Evolutionary conservation across 2,329 filamentous ascomycete genomes (phyloP).

Genomic region (Lecanosticta acicola): DNA sequence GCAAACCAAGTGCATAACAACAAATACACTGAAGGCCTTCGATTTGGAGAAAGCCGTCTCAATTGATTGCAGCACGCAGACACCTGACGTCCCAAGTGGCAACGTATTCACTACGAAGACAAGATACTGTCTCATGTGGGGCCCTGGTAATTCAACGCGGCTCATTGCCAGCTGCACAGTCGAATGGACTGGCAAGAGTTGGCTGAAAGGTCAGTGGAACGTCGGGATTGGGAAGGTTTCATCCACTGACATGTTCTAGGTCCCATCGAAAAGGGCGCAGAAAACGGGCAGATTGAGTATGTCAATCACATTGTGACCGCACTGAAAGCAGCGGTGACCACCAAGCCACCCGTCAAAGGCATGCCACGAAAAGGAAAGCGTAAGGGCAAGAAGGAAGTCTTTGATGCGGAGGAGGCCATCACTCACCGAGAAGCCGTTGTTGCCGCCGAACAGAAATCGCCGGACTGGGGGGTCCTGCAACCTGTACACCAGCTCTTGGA

Average conservation of each 20-base stretch:
- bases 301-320: slow-evolving; percentile 72
- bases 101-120: slow-evolving; percentile 91
- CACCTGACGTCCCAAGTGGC: slow-evolving; percentile 89
- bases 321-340: slow-evolving; percentile 66
- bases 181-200: slow-evolving; percentile 97
- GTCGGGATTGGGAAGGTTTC: too few species aligned
- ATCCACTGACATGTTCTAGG: slow-evolving; percentile 47
- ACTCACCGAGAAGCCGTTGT: slow-evolving; percentile 30
- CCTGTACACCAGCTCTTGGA: slow-evolving; percentile 65
- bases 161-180: slow-evolving; percentile 83
- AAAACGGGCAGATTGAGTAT: slow-evolving; percentile 79
- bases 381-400: slow-evolving; percentile 47
- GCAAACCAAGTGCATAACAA: slow-evolving; percentile 90
- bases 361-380: slow-evolving; percentile 44
- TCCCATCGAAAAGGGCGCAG: slow-evolving; percentile 92
- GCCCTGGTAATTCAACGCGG: slow-evolving; percentile 75
- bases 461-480: slow-evolving; percentile 75
- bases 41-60: slow-evolving; percentile 84
- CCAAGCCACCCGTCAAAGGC: slow-evolving; percentile 52
- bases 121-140: slow-evolving; percentile 91
- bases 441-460: slow-evolving; percentile 30
- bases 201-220: slow-evolving; percentile 73
- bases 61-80: slow-evolving; percentile 77
- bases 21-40: slow-evolving; percentile 73
- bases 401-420: slow-evolving; percentile 42